phyloP scores from a whole-genome alignment of 2,329 filamentous ascomycete species.

The Aspergillus sp. region DNA sequence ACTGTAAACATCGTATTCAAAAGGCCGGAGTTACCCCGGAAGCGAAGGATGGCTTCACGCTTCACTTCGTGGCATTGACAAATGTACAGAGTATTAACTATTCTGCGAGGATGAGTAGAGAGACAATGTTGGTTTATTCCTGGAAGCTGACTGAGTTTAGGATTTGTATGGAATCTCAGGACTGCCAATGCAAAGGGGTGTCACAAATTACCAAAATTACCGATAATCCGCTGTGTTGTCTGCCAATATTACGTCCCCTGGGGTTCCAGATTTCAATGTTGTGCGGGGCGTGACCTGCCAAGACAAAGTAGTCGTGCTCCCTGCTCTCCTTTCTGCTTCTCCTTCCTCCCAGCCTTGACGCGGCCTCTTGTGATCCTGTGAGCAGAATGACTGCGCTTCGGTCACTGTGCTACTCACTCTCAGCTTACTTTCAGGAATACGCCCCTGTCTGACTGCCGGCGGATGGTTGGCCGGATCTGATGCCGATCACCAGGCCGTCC shows the following conservation, averaged over 20 bases:
- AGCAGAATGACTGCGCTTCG: background rate
- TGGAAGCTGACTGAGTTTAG: background rate
- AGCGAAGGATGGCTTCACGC: no score
- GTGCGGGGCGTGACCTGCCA: background rate
- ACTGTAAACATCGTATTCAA: background rate
- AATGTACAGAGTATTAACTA: background rate
- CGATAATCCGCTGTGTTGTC: background rate
- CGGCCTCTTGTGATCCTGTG: background rate
- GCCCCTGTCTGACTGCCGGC: background rate
- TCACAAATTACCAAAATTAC: background rate
- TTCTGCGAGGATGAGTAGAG: background rate
- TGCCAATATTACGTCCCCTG: background rate
- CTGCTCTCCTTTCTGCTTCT: background rate
- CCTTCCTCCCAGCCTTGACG: background rate
- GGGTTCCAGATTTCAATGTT: background rate
- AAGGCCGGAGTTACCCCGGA: background rate
- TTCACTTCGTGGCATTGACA: background rate
- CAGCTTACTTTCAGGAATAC: background rate
- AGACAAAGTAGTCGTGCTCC: background rate
- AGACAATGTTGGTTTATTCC: background rate
- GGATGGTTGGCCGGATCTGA: background rate
- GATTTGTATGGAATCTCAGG: background rate
- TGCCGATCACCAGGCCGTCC: slow-evolving; percentile 7
- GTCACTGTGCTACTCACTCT: background rate
- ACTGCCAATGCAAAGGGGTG: background rate